Evolutionary conservation across 164 flowering plant genomes (phyloP).

Genomic region (Brasenia schreberi): DNA sequence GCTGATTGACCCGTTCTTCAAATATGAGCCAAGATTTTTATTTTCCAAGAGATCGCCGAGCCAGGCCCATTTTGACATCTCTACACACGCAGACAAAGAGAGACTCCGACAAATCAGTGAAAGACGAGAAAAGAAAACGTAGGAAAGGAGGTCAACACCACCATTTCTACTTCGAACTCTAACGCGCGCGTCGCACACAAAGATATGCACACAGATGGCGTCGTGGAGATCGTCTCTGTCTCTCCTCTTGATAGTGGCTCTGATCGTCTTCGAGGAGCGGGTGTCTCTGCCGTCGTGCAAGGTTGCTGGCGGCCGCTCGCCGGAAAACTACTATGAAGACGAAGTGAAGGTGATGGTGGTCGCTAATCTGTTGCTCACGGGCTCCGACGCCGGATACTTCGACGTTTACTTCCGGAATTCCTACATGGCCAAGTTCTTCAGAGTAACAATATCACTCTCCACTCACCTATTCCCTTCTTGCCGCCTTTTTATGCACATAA

Average conservation of each 20-base stretch:
- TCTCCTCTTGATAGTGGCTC: constrained; percentile 9
- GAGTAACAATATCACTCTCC: constrained; percentile 16
- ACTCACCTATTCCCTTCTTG: no score
- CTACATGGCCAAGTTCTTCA: constrained; percentile 44
- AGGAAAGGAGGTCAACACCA: no score
- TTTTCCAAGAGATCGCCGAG: no score
- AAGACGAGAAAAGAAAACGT: no score
- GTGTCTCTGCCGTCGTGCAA: constrained; percentile 38
- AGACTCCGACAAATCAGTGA: no score
- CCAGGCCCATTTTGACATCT: no score
- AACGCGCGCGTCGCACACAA: not conserved
- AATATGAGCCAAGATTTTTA: no score
- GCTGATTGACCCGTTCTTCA: no score
- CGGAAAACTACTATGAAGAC: constrained; percentile 15
- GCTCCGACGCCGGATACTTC: constrained; percentile 40
- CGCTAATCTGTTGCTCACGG: constrained; percentile 37
- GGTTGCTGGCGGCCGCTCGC: constrained; percentile 5
- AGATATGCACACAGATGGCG: constrained; percentile 4
- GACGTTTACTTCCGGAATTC: constrained; percentile 34
- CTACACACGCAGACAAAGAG: no score
- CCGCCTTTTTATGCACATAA: no score
- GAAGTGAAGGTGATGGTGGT: constrained; percentile 63
- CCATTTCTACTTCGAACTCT: no score
- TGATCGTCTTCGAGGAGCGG: constrained; percentile 30
- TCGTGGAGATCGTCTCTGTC: constrained; percentile 11